These are phyloP conservation scores for Suillus occidentalis DNA, from an alignment of 768 basidiomycete genomes.

Conservation along the genomic window DNA sequence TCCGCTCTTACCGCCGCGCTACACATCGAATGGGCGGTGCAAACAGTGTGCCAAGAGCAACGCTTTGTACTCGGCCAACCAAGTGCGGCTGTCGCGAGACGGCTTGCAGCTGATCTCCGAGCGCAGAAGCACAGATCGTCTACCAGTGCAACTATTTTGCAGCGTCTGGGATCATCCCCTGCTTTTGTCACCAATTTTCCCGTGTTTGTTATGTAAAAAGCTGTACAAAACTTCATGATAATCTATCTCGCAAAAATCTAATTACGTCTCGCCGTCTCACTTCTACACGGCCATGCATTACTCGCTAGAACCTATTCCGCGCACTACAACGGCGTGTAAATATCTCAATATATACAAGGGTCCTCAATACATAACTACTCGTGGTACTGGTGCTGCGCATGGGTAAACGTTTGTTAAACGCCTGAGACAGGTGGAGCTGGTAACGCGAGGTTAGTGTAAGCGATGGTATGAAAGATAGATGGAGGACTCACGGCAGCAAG, in stretches of 20 bases:
- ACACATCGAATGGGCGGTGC: constrained; percentile 70
- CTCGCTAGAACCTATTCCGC: neutral
- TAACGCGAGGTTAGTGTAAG: constrained; percentile 11
- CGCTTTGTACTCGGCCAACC: constrained; percentile 57
- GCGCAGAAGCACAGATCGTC: constrained; percentile 45
- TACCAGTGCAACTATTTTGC: constrained; percentile 53
- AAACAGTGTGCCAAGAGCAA: constrained; percentile 51
- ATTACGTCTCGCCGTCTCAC: neutral
- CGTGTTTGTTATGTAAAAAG: constrained; percentile 44
- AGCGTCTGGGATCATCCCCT: constrained; percentile 59
- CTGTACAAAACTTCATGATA: neutral
- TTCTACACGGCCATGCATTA: neutral
- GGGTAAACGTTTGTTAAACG: constrained; percentile 40
- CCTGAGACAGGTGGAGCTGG: constrained; percentile 48
- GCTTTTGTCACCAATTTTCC: constrained; percentile 77
- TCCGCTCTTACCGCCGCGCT: constrained; percentile 66
- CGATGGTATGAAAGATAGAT: neutral
- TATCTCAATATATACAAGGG: neutral
- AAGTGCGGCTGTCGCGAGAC: constrained; percentile 62
- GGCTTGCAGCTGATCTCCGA: constrained; percentile 63
- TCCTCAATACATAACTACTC: constrained; percentile 4
- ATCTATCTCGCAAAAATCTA: neutral
- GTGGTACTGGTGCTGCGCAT: constrained; percentile 26
- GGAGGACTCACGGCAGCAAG: constrained; percentile 74
- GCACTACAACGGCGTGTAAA: neutral